These are phyloP conservation scores for Nicotiana noctiflora DNA, from an alignment of 257 asterid genomes.

Conservation along the genomic window DNA sequence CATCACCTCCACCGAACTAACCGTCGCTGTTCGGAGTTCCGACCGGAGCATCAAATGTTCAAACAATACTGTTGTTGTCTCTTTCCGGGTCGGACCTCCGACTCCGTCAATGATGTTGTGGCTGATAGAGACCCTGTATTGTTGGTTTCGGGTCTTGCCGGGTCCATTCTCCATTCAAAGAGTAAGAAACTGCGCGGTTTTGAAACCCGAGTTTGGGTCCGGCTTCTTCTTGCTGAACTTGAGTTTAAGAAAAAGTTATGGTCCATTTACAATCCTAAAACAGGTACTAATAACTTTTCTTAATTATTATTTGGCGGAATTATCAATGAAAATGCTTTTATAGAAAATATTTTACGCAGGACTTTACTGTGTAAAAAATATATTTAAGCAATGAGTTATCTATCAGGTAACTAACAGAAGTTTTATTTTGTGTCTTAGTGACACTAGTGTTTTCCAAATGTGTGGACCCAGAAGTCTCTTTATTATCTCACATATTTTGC, in stretches of 20 bases:
- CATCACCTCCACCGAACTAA: not conserved
- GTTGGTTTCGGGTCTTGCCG: slow-evolving; percentile 65
- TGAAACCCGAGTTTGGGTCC: slow-evolving; percentile 84
- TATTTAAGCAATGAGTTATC: too few relatives aligned
- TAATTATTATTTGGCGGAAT: too few relatives aligned
- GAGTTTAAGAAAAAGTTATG: slow-evolving; percentile 77
- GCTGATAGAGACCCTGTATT: slow-evolving; percentile 80
- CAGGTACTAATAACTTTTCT: slow-evolving; percentile 25
- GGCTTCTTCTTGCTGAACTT: slow-evolving; percentile 64
- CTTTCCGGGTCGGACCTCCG: slow-evolving; percentile 24
- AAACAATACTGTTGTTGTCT: slow-evolving; percentile 34
- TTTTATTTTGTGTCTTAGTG: too few relatives aligned
- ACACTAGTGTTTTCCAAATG: too few relatives aligned
- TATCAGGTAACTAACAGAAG: too few relatives aligned
- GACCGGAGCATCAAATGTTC: not conserved
- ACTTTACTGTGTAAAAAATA: too few relatives aligned
- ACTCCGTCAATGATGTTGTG: slow-evolving; percentile 15
- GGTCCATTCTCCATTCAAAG: slow-evolving; percentile 76
- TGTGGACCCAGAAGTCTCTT: too few relatives aligned
- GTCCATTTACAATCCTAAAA: slow-evolving; percentile 66
- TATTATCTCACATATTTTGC: too few relatives aligned
- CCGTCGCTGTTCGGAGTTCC: slow-evolving; percentile 5
- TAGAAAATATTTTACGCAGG: too few relatives aligned
- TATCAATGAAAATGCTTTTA: too few relatives aligned
- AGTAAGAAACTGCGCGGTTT: slow-evolving; percentile 45